These are phyloP conservation scores for Spirogloea muscicola DNA, from an alignment of 139 green algal species.

Conservation along the genomic window DNA sequence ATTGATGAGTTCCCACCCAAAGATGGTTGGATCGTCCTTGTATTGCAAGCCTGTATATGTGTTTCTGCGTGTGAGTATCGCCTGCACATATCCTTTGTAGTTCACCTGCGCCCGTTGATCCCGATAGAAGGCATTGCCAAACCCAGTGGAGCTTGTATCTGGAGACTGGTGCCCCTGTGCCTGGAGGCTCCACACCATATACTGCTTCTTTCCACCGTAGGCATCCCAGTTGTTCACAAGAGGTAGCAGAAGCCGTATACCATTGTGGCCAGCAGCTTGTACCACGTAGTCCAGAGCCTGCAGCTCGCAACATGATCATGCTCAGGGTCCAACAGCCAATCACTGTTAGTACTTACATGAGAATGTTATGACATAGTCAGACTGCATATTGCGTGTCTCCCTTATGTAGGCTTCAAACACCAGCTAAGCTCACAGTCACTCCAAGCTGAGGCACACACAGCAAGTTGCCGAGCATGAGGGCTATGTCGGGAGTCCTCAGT, in stretches of 20 bases:
- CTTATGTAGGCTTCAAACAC: no score
- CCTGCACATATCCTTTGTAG: constrained; percentile 4
- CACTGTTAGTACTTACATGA: no score
- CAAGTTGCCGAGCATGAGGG: no score
- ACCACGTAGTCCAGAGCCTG: constrained; percentile 23
- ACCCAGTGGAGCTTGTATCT: no score
- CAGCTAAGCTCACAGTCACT: no score
- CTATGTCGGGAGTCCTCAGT: no score
- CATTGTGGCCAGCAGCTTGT: not conserved
- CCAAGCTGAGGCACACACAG: no score
- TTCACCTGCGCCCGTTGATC: not conserved
- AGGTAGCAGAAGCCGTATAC: constrained; percentile 31
- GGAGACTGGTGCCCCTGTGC: not conserved
- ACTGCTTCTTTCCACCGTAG: constrained; percentile 47
- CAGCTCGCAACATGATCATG: no score
- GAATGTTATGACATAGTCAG: no score
- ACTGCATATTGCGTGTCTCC: no score
- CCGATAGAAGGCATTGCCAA: constrained; percentile 3
- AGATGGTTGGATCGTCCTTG: constrained; percentile 71
- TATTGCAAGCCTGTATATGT: constrained; percentile 53
- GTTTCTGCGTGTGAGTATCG: constrained; percentile 41
- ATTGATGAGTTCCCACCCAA: constrained; percentile 62
- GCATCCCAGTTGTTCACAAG: constrained; percentile 40
- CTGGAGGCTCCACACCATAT: constrained; percentile 21
- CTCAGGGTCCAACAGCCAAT: no score